Evolutionary conservation across 768 basidiomycete genomes (phyloP), one percentile per base, ranked within the genome.

Genomic region (Tubosaeta sp.): DNA sequence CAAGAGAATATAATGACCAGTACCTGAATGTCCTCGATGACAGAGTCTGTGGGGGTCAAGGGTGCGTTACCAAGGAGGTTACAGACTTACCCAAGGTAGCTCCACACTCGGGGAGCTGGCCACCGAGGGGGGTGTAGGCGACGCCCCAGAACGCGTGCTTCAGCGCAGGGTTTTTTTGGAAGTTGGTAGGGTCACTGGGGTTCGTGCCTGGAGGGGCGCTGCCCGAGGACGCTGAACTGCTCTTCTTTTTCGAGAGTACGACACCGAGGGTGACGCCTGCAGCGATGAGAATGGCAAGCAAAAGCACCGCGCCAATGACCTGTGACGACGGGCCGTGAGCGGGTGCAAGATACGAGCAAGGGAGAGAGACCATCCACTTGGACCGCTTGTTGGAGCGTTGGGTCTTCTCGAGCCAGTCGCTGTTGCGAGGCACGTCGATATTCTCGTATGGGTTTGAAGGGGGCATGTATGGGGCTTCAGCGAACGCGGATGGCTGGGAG

Each of bases 121-220:
- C 82, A 37, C 83, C 83, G 17, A 73, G 71, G 9, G 93, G 92
- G 1, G 91, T 92, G 68, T 95, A 95, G 0, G 93, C 93, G 22
- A 95, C 63, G 5, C 88, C 93, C 65, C 85, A 95, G 71, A 97
- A 90, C 1, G 82, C 77, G 57, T 88, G 81, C 55, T 84, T 77
- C 46, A 95, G 71, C 29, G 76, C 76, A 3, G 80, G 47, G 66
- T 95, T 80, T 71, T 85, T 87, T 17, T 70, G 67, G 69, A 95
- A 97, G 16, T 77, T 76, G 68, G 84, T 91, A 4, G 93, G 91
- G 67, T 95, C 88, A 59, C 76, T 81, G 9, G 80, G 72, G 60
- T 80, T 68, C 3, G 74, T 72, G 14, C 67, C 67, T 17, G 22
- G 0, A 13, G 64, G 66, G 0, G 31, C 59, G 14, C 46, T 56